Percentiles rank a stretch among this genome's conserved stretches.
Evolutionary conservation across 1,139 yeast species (phyloP).

Genomic region (Suhomyces coccinellae): DNA sequence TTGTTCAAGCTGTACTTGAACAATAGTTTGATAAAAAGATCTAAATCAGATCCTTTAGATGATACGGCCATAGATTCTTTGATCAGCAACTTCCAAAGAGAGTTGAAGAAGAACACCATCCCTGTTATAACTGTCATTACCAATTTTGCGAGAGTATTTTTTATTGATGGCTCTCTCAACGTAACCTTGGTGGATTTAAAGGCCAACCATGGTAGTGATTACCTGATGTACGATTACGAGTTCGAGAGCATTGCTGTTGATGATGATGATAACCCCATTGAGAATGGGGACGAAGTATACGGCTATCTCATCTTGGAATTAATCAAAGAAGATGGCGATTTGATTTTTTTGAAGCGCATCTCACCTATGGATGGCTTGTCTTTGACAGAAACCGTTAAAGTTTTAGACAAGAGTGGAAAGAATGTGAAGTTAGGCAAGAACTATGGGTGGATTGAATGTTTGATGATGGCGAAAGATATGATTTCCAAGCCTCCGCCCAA

Average conservation of each 20-base stretch:
- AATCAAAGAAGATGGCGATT: slow-evolving; percentile 53
- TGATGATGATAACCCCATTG: slow-evolving; percentile 36
- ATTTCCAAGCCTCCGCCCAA: slow-evolving; percentile 21
- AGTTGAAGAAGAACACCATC: slow-evolving; percentile 34
- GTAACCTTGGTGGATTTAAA: slow-evolving; percentile 47
- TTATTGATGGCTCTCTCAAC: slow-evolving; percentile 37
- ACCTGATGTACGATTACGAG: slow-evolving; percentile 79
- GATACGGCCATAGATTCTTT: slow-evolving; percentile 41
- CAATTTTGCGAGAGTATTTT: slow-evolving; percentile 45
- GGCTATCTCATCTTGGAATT: slow-evolving; percentile 70
- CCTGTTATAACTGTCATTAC: slow-evolving; percentile 53
- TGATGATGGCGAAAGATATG: slow-evolving; percentile 45
- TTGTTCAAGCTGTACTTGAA: slow-evolving; percentile 40
- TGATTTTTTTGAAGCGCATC: slow-evolving; percentile 56
- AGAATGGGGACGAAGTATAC: slow-evolving; percentile 32
- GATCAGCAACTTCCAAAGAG: slow-evolving; percentile 39
- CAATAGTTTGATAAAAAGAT: slow-evolving; percentile 25
- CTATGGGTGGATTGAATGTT: slow-evolving; percentile 51
- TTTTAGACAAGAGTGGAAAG: slow-evolving; percentile 36
- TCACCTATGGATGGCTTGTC: slow-evolving; percentile 24
- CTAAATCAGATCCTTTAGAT: slow-evolving; percentile 28
- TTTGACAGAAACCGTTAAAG: slow-evolving; percentile 36
- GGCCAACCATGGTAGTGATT: slow-evolving; percentile 56
- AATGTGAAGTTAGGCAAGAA: slow-evolving; percentile 37
- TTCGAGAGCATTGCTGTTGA: slow-evolving; percentile 46